phyloP scores from a whole-genome alignment of 2,329 filamentous ascomycete genomes.

The Akanthomyces lecanii region DNA sequence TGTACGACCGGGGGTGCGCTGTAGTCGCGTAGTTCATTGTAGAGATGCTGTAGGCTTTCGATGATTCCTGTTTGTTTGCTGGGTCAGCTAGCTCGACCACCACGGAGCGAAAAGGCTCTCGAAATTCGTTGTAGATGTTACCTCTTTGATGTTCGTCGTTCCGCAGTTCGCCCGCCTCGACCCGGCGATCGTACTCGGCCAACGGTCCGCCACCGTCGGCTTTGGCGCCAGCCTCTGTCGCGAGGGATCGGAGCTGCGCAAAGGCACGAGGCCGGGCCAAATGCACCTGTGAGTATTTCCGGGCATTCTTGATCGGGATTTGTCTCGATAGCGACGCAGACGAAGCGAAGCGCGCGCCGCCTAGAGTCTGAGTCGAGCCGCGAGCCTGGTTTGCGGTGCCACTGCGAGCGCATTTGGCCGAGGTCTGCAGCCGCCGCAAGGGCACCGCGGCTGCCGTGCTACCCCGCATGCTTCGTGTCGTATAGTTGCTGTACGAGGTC shows the following conservation, averaged over 20 bases:
- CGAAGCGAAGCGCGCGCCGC: neutral
- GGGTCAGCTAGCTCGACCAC: neutral
- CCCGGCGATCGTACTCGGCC: conserved; percentile 81
- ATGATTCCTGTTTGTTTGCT: conserved; percentile 63
- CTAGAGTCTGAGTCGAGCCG: neutral
- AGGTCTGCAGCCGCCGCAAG: conserved; percentile 20
- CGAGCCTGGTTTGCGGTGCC: neutral
- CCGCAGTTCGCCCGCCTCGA: conserved; percentile 66
- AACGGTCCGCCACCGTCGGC: conserved; percentile 61
- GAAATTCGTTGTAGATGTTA: conserved; percentile 33
- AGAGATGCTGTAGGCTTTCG: conserved; percentile 80
- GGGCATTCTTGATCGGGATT: conserved; percentile 15
- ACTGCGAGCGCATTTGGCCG: conserved; percentile 13
- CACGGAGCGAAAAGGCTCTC: no score
- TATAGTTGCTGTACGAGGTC: neutral
- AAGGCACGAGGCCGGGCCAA: conserved; percentile 15
- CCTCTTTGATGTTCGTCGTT: conserved; percentile 91
- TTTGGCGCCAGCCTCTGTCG: conserved; percentile 25
- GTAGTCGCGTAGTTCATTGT: conserved; percentile 76
- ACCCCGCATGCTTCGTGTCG: conserved; percentile 20
- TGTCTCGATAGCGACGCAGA: conserved; percentile 10
- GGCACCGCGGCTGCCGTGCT: conserved; percentile 17
- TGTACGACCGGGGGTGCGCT: conserved; percentile 68
- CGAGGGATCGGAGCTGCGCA: conserved; percentile 24
- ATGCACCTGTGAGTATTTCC: neutral